Conservation (phyloP, 2,329 filamentous ascomycete genomes). For the Botrytis galanthina region DNA sequence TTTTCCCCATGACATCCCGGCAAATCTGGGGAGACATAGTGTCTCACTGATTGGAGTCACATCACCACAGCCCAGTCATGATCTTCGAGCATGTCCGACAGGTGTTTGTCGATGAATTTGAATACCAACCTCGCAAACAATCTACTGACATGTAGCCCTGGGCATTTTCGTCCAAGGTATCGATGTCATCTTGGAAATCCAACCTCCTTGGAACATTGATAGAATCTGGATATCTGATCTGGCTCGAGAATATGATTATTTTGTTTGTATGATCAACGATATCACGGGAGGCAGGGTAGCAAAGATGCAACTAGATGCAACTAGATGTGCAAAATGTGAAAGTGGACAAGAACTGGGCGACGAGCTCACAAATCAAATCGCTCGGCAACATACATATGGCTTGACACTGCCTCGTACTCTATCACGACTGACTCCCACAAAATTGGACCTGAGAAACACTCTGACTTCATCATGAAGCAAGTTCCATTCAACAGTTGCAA, state of each 20-base stretch:
- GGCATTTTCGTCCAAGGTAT: neutral
- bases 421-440: neutral
- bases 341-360: neutral
- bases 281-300: neutral
- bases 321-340: neutral
- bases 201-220: neutral
- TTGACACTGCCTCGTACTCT: neutral
- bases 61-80: slow-evolving; percentile 9
- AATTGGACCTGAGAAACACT: neutral
- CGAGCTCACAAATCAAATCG: neutral
- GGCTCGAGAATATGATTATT: neutral
- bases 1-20: slow-evolving; percentile 6
- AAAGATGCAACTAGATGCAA: neutral
- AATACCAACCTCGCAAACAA: neutral
- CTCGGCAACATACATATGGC: neutral
- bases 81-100: neutral
- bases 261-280: neutral
- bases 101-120: neutral
- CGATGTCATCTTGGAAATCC: neutral
- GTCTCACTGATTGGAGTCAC: neutral
- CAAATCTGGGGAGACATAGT: neutral
- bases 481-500: neutral
- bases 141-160: neutral
- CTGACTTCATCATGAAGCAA: neutral
- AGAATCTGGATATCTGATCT: neutral